Base-by-base conservation (phyloP, 2,329 filamentous ascomycete species). In the Cladobotryum protrusum region DNA sequence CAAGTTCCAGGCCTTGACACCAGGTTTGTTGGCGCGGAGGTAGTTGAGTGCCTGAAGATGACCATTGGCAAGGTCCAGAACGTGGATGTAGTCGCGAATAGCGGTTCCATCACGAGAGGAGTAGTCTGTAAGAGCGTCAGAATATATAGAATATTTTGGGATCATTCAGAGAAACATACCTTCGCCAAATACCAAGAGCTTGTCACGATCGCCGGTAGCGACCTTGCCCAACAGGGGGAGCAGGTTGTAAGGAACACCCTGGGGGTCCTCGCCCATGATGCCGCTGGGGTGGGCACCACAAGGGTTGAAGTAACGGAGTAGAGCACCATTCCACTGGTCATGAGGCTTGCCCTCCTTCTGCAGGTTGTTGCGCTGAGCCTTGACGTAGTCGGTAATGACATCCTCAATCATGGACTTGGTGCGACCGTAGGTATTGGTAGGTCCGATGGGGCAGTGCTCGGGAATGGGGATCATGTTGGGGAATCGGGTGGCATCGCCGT, bases 391-490 rank as follows among this genome's bases (percentile, higher is more conserved):
- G 59, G 85, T 90, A 68, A 99, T 96, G 70, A 96, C 85, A 58
- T 77, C 80, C 77, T 99, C 93, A 56, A 96, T 90, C 59, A 85
- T 87, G 63, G 88, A 85, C 77, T 99, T 99, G 57, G 93, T 99
- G 72, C 89, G 89, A 56, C 93, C 95, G 72, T 99, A 99, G 20
- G 92, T 90, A 78, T 97, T 99, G 59, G 93, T 99, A 13, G 93
- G 89, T 46, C 90, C 92, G 56, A 95, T 89, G 53, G 95, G 93
- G 79, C 93, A 99, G 71, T 88, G 78, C 75, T 99, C 93, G 46
- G 93, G 93, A 64, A 99, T 99, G 57, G 93, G 93, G 58, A 99
- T 99, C 93, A 99, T 99, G 78, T 95, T 86, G 59, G 87, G 84
- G 73, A 96, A 89, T 66, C 90, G 87, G 42, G 93, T 97, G 48